Base-by-base conservation (phyloP, 441 rosid genomes). In the Pelargonium australe region DNA sequence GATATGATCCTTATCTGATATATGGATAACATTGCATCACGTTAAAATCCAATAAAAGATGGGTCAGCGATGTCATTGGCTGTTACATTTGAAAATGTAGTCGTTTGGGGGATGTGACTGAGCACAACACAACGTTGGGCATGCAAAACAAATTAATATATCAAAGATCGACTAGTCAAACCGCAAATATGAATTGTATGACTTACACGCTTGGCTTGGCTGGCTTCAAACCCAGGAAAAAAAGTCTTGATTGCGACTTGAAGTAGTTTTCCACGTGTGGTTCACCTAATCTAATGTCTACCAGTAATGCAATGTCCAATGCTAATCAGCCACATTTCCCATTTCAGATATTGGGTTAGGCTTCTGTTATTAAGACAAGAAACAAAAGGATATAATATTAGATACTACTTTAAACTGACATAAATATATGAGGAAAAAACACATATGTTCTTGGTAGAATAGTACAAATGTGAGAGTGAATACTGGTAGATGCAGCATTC, bases 231-330 rank as follows among this genome's bases (percentile, higher is more conserved):
- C 47, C 47, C 63, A 58, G 17, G 63, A 20, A 58, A 1, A 17
- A 19, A 1, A 58, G 79, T 76, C 80, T 67, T 70, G 90, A 87
- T 49, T 64, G 75, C 13, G 87, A 89, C 83, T 60, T 63, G 49
- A 70, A 43, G 83, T 81, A 76, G 80, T 82, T 89, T 85, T 89
- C 90, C 90, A 87, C 92, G 90, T 89, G 90, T 79, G 82, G 90
- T 74, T 87, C 85, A 85, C 92, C 90, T 83, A 89, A 84, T 81
- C 77, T 68, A 75, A 51, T 45, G 81, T 65, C 75, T 63, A 63
- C 78, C 75, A 61, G 77, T 64, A 17, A 58, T 2, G 12, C 2
- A 73, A 76, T 78, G 85, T 84, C 85, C 81, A 80, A 83, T 80
- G 83, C 72, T 65, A 76, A 73, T 72, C 69, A 73, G 77, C 84